Percentiles rank a stretch among this genome's conserved stretches.
Conservation (phyloP, 2,329 filamentous ascomycete species). For the Celoporthe dispersa region DNA sequence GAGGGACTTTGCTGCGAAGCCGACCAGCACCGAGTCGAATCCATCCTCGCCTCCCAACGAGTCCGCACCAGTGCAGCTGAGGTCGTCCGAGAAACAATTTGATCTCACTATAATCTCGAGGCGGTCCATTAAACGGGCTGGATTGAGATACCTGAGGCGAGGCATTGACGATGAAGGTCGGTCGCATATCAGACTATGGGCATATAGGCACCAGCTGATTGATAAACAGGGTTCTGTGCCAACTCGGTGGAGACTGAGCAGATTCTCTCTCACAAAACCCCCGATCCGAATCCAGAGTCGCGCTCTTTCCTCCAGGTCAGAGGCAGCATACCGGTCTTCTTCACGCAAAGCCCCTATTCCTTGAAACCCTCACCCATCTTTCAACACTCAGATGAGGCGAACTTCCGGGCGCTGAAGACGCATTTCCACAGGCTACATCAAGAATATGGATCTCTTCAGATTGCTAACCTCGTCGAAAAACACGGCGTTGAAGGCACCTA, state of each 20-base stretch:
- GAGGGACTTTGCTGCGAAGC: slow-evolving; percentile 34
- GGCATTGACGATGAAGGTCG: slow-evolving; percentile 90
- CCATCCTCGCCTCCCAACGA: slow-evolving; percentile 34
- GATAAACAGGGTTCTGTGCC: slow-evolving; percentile 56
- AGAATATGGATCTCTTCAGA: slow-evolving; percentile 77
- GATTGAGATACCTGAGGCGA: slow-evolving; percentile 85
- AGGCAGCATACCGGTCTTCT: slow-evolving; percentile 92
- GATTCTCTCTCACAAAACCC: slow-evolving; percentile 74
- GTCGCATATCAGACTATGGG: neutral
- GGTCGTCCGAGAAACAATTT: slow-evolving; percentile 61
- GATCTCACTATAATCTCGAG: slow-evolving; percentile 92
- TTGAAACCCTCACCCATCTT: slow-evolving; percentile 85
- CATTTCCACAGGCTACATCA: slow-evolving; percentile 75
- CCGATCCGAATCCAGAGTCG: slow-evolving; percentile 64
- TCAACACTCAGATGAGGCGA: slow-evolving; percentile 79
- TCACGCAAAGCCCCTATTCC: slow-evolving; percentile 92
- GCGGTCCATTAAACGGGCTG: slow-evolving; percentile 82
- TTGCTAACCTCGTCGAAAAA: slow-evolving; percentile 87
- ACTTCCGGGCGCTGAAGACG: slow-evolving; percentile 75
- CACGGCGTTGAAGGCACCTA: slow-evolving; percentile 80
- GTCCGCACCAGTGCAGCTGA: slow-evolving; percentile 37
- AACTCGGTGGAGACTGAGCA: slow-evolving; percentile 97
- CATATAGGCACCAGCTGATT: neutral
- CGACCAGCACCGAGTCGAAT: slow-evolving; percentile 24
- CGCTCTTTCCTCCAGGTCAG: slow-evolving; percentile 88